Evolutionary conservation across 805 yeast species (phyloP).

Genomic region (Candida germanica): DNA sequence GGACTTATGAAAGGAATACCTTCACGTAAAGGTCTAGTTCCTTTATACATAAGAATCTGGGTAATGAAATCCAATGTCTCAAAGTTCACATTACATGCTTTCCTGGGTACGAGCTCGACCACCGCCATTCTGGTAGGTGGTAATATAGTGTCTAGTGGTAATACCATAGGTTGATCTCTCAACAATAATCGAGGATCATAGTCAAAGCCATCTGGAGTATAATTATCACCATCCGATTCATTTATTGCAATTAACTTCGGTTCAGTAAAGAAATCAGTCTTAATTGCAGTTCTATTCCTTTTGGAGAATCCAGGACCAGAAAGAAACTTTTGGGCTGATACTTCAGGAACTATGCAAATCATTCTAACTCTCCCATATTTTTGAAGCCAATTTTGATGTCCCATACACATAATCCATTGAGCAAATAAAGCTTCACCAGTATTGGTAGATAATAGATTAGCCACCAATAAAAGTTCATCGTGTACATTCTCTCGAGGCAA

Average conservation of each 20-base stretch:
- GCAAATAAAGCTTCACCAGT: slow-evolving; percentile 67
- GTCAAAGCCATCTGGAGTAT: slow-evolving; percentile 25
- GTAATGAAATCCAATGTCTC: slow-evolving; percentile 68
- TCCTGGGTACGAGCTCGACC: slow-evolving; percentile 51
- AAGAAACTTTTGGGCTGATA: slow-evolving; percentile 51
- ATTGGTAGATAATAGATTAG: slow-evolving; percentile 48
- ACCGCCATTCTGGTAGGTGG: slow-evolving; percentile 47
- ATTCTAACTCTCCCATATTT: slow-evolving; percentile 69
- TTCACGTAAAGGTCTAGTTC: slow-evolving; percentile 34
- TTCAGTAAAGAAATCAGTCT: slow-evolving; percentile 63
- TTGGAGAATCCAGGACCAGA: slow-evolving; percentile 50
- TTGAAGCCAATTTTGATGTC: slow-evolving; percentile 70
- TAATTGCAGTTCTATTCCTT: slow-evolving; percentile 62
- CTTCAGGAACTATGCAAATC: slow-evolving; percentile 63
- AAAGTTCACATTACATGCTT: slow-evolving; percentile 27
- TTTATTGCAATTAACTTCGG: slow-evolving; percentile 52
- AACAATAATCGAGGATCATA: slow-evolving; percentile 36
- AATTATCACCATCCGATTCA: slow-evolving; percentile 18
- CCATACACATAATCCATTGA: slow-evolving; percentile 72
- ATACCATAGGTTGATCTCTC: slow-evolving; percentile 35
- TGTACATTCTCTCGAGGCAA: slow-evolving; percentile 42
- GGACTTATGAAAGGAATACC: slow-evolving; percentile 65
- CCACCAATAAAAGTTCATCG: slow-evolving; percentile 54
- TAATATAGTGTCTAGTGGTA: slow-evolving; percentile 25
- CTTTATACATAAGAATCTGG: slow-evolving; percentile 53